Conservation (phyloP, 768 basidiomycete genomes). For the Pleurotus pulmonarius region DNA sequence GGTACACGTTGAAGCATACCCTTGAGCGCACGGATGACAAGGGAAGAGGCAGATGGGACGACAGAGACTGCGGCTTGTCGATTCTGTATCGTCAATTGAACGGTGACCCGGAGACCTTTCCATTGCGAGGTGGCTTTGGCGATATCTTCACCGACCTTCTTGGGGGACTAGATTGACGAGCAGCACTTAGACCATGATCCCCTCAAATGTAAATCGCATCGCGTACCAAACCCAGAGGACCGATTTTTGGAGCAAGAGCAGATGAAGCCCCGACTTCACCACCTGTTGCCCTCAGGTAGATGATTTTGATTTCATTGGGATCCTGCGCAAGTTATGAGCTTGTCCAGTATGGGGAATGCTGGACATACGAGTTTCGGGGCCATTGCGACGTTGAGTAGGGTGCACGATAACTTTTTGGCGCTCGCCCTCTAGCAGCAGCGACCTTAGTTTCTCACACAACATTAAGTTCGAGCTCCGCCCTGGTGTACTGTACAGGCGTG, state of each 20-base stretch:
- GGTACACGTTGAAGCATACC: slow-evolving; percentile 38
- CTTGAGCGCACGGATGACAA: slow-evolving; percentile 98
- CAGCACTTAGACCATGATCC: slow-evolving; percentile 11
- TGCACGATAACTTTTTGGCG: slow-evolving; percentile 13
- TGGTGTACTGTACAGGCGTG: slow-evolving; percentile 52
- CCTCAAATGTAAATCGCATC: not conserved
- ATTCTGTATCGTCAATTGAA: slow-evolving; percentile 99
- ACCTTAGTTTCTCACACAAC: slow-evolving; percentile 8
- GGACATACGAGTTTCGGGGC: slow-evolving; percentile 73
- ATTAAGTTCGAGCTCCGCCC: slow-evolving; percentile 54
- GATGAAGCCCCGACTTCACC: slow-evolving; percentile 99
- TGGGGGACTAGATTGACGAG: slow-evolving; percentile 74
- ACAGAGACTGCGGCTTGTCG: slow-evolving; percentile 97
- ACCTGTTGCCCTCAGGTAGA: slow-evolving; percentile 97
- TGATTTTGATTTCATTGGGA: slow-evolving; percentile 97
- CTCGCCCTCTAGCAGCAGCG: slow-evolving; percentile 18
- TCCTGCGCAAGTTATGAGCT: slow-evolving; percentile 48
- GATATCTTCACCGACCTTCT: slow-evolving; percentile 99
- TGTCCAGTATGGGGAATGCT: not conserved
- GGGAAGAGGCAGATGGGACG: slow-evolving; percentile 94
- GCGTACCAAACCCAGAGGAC: slow-evolving; percentile 97
- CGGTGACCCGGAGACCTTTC: slow-evolving; percentile 99
- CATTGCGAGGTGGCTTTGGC: slow-evolving; percentile 97
- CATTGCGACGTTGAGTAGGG: slow-evolving; percentile 42
- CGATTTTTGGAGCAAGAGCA: slow-evolving; percentile 98